phyloP scores from a whole-genome alignment of 257 asterid genomes.

The Fraxinus cuspidata region DNA sequence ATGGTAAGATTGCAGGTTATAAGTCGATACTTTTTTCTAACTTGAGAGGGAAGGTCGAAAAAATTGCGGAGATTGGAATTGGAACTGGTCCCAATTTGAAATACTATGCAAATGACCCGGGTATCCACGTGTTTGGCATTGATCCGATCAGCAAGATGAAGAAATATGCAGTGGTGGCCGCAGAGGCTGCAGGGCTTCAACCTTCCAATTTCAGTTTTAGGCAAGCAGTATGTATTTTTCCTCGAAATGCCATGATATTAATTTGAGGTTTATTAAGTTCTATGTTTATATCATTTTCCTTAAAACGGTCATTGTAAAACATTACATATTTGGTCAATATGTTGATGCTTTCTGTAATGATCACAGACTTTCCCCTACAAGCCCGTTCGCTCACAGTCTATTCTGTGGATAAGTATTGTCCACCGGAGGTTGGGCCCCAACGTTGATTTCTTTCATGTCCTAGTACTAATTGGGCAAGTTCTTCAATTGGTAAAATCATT shows the following conservation, averaged over 20 bases:
- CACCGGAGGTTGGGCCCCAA: too few species aligned
- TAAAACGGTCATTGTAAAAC: not conserved
- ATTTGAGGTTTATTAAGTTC: not conserved
- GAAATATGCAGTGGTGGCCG: constrained; percentile 73
- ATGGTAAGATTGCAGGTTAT: constrained; percentile 69
- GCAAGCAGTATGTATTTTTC: constrained; percentile 60
- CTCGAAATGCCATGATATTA: not conserved
- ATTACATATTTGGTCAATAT: not conserved
- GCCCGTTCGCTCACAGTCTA: too few species aligned
- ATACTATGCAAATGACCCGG: constrained; percentile 60
- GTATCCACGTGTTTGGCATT: constrained; percentile 56
- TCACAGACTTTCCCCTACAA: too few species aligned
- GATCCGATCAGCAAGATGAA: constrained; percentile 90
- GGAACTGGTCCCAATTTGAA: constrained; percentile 92
- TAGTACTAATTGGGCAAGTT: too few species aligned
- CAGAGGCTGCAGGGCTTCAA: constrained; percentile 62
- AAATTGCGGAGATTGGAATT: constrained; percentile 74
- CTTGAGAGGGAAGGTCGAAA: constrained; percentile 63
- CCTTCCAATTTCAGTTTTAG: constrained; percentile 56
- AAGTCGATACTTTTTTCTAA: constrained; percentile 64
- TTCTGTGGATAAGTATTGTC: too few species aligned
- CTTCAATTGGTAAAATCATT: too few species aligned
- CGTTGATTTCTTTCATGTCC: too few species aligned
- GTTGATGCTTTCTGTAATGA: not conserved
- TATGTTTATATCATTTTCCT: not conserved